These are phyloP conservation scores for Trypanosoma lewisi DNA, from an alignment of 208 protist species.

Conservation along the genomic window DNA sequence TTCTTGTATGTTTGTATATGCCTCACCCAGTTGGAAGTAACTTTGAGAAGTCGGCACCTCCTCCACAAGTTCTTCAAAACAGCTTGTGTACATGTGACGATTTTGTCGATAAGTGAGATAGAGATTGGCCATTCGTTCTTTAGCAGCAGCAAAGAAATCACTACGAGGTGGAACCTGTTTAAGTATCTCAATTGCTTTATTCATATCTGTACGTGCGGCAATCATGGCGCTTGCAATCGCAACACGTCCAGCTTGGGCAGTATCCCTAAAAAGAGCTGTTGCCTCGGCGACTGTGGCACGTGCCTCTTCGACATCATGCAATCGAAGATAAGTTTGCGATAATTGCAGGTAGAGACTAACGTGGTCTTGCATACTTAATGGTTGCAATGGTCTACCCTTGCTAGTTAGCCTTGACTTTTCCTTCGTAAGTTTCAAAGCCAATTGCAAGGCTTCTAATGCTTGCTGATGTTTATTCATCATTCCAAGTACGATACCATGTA, in stretches of 20 bases:
- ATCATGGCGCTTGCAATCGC: slow-evolving; percentile 86
- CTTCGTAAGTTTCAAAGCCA: slow-evolving; percentile 31
- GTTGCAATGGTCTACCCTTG: slow-evolving; percentile 50
- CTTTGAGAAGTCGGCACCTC: slow-evolving; percentile 63
- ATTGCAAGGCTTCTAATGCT: slow-evolving; percentile 70
- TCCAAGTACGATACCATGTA: slow-evolving; percentile 81
- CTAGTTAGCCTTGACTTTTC: slow-evolving; percentile 27
- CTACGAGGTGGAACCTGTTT: slow-evolving; percentile 63
- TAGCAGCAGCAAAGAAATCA: slow-evolving; percentile 79
- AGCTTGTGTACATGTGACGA: slow-evolving; percentile 72
- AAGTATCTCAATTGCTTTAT: slow-evolving; percentile 81
- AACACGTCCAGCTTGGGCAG: slow-evolving; percentile 70
- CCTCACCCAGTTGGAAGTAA: slow-evolving; percentile 86
- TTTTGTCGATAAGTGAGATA: slow-evolving; percentile 86
- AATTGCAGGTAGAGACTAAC: slow-evolving; percentile 88
- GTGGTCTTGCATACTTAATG: slow-evolving; percentile 79
- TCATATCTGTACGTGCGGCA: slow-evolving; percentile 75
- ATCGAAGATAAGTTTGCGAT: slow-evolving; percentile 68
- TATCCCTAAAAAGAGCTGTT: slow-evolving; percentile 55
- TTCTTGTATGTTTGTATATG: slow-evolving; percentile 87
- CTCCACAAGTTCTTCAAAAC: slow-evolving; percentile 90
- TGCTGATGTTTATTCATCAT: slow-evolving; percentile 63
- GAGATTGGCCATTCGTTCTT: slow-evolving; percentile 86
- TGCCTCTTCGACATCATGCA: slow-evolving; percentile 81
- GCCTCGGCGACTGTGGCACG: slow-evolving; percentile 63